Evolutionary conservation across 805 yeast species (phyloP), one percentile per base, ranked within the genome.

Genomic region (Isabelozyma gotoi): DNA sequence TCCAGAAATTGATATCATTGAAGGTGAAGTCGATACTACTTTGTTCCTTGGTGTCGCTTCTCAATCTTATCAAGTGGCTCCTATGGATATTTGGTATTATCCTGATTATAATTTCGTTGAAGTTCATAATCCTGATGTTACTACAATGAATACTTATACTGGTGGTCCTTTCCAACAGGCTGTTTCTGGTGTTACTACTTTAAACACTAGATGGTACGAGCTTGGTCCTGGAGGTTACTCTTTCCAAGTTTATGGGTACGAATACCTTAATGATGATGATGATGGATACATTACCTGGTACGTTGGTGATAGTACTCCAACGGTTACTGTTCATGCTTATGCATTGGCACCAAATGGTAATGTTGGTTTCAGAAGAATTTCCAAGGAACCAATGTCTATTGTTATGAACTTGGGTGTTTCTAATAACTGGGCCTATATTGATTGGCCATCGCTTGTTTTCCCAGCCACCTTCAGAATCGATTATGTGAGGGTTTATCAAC

Each of bases 101-200:
- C 96, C 96, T 3, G 96, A 91, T 65, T 89, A 89, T 65, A 78
- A 81, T 50, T 90, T 76, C 56, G 60, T 89, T 43, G 89, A 82
- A 59, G 71, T 91, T 48, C 71, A 85, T 64, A 88, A 91, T 67
- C 49, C 54, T 17, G 67, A 85, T 0, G 68, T 84, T 33, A 85
- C 96, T 1, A 60, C 82, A n/a, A 86, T 89, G 89, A 91, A 91
- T 63, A 75, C 88, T 1, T 90, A 88, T 64, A 74, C 86, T 16
- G 98, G 97, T 46, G 96, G 97, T 36, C 96, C 96, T 1, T 81
- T 76, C 65, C 97, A 91, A 68, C 91, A 91, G 66, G 97, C 96
- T 41, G 75, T 91, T 14, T 88, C 96, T 6, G 95, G 84, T 1
- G 77, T 80, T 5, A 77, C 96, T 0, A 82, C 86, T 2, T 71